These are phyloP conservation scores for Didymella glomerata DNA, from an alignment of 2,329 filamentous ascomycete genomes.

Conservation along the genomic window DNA sequence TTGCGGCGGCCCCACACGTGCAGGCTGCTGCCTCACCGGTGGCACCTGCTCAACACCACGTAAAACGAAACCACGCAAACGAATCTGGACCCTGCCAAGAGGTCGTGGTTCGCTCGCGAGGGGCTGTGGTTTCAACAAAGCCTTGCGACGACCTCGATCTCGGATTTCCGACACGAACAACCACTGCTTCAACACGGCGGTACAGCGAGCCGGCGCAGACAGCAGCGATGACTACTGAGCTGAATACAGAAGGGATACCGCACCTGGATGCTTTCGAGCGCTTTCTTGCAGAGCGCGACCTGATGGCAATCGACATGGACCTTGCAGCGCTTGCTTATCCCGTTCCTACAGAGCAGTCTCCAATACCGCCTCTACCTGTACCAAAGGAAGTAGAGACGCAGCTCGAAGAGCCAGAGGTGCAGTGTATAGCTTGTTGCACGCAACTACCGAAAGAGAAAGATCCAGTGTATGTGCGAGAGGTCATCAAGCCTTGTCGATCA, in stretches of 20 bases:
- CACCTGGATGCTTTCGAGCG: constrained; percentile 15
- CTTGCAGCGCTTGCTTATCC: background rate
- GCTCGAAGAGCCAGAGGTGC: constrained; percentile 8
- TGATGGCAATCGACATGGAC: constrained; percentile 21
- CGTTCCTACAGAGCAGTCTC: constrained; percentile 6
- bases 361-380: background rate
- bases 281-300: constrained; percentile 15
- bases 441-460: constrained; percentile 23
- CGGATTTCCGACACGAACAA: constrained; percentile 2
- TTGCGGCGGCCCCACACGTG: constrained; percentile 28
- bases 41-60: constrained; percentile 22
- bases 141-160: constrained; percentile 25
- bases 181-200: constrained; percentile 18
- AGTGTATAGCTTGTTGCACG: constrained; percentile 38
- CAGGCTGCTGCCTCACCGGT: constrained; percentile 28
- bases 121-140: background rate
- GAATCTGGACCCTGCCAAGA: constrained; percentile 23
- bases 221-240: background rate
- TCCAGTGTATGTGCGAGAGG: constrained; percentile 13
- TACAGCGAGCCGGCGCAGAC: constrained; percentile 25
- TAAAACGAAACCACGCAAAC: constrained; percentile 22
- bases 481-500: constrained; percentile 41
- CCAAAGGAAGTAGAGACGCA: background rate
- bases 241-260: constrained; percentile 6
- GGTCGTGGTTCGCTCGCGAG: background rate